Evolutionary conservation across 306 rosid genomes (phyloP).

Genomic region (Lathyrus sativus): DNA sequence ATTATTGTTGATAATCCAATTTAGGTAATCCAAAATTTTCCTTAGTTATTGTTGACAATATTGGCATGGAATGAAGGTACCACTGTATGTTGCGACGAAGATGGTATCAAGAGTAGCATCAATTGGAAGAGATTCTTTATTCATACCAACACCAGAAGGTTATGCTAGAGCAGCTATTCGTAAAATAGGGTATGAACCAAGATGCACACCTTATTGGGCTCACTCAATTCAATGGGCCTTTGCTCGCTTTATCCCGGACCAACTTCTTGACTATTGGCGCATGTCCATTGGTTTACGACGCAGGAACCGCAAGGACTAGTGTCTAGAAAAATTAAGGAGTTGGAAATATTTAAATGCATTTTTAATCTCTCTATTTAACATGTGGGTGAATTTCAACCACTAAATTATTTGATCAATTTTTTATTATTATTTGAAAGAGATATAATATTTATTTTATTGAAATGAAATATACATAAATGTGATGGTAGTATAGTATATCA

Average conservation of each 20-base stretch:
- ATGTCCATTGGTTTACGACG: conserved; percentile 57
- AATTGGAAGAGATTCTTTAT: conserved; percentile 48
- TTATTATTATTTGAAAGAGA: too few relatives aligned
- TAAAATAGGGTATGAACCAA: conserved; percentile 54
- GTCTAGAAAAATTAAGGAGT: neutral
- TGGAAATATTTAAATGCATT: too few relatives aligned
- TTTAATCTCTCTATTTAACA: too few relatives aligned
- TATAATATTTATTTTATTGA: too few relatives aligned
- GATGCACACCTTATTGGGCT: conserved; percentile 75
- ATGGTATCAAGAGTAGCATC: conserved; percentile 58
- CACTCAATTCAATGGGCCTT: conserved; percentile 66
- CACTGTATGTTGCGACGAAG: conserved; percentile 74
- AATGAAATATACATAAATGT: too few relatives aligned
- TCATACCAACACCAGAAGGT: conserved; percentile 64
- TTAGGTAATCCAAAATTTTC: too few relatives aligned
- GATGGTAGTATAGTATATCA: too few relatives aligned
- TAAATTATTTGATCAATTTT: too few relatives aligned
- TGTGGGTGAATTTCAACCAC: too few relatives aligned
- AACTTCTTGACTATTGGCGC: conserved; percentile 73
- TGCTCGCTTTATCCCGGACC: conserved; percentile 45
- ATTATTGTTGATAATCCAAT: too few relatives aligned
- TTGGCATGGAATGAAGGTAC: conserved; percentile 47
- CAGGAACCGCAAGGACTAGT: conserved; percentile 3
- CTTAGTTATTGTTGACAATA: neutral
- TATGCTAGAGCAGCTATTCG: conserved; percentile 59